Conservation (phyloP, 2,329 filamentous ascomycete species). For the Gremmenia infestans region DNA sequence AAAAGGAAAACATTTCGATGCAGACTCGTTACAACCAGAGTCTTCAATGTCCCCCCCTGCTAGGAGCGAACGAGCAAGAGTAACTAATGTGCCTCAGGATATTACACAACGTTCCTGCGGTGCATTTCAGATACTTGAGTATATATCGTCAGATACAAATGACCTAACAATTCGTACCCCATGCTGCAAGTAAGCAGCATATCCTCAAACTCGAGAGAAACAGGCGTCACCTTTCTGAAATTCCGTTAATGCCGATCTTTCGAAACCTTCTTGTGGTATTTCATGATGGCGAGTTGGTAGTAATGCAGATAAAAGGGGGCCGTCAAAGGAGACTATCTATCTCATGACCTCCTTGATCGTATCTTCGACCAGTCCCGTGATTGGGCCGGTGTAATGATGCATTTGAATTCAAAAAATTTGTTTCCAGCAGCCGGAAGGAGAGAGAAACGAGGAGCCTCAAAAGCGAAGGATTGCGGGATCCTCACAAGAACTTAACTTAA, state of each 20-base stretch:
- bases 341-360: neutral
- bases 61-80: neutral
- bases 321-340: no score
- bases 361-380: neutral
- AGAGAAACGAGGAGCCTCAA: no score
- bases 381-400: no score
- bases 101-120: no score
- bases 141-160: no score
- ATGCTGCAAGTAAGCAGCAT: neutral
- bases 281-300: neutral
- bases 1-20: neutral
- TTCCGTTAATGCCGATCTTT: neutral
- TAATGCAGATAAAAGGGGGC: neutral
- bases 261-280: neutral
- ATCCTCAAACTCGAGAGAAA: neutral
- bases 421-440: no score
- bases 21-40: neutral
- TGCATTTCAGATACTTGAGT: neutral
- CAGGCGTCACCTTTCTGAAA: neutral
- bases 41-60: neutral
- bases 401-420: no score
- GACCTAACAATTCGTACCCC: neutral
- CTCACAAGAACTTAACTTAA: no score
- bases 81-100: no score
- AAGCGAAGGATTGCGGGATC: no score